Evolutionary conservation across 371 early-diverging fungal species (phyloP).

Genomic region (Chytridium lagenaria): DNA sequence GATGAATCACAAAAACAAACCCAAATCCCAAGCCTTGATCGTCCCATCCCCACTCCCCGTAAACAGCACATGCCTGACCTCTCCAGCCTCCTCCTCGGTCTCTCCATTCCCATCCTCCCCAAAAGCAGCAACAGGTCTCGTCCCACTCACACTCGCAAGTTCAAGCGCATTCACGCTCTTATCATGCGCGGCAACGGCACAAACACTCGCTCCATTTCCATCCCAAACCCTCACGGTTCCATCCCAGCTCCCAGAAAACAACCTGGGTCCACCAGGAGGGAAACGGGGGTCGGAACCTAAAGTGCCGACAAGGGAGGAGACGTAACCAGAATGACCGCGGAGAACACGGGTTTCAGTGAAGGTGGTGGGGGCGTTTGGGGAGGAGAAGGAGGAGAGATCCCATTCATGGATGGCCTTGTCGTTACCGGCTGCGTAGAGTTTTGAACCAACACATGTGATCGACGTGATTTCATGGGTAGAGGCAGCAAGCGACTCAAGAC

Average conservation of each 20-base stretch:
- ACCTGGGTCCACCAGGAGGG: constrained; percentile 25
- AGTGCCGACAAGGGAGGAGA: constrained; percentile 30
- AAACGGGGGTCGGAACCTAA: constrained; percentile 7
- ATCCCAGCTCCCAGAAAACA: constrained; percentile 42
- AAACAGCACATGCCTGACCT: constrained; percentile 15
- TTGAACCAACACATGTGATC: constrained; percentile 14
- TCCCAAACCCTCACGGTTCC: constrained; percentile 44
- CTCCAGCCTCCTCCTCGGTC: neutral
- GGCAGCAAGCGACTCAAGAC: constrained; percentile 52
- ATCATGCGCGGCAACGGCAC: constrained; percentile 19
- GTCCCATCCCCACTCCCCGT: constrained; percentile 37
- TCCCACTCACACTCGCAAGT: neutral
- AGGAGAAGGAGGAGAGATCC: constrained; percentile 15
- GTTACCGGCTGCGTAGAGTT: constrained; percentile 40
- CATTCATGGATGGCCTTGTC: constrained; percentile 35
- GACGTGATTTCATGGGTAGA: constrained; percentile 38
- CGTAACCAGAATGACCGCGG: constrained; percentile 38
- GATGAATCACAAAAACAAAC: constrained; percentile 23
- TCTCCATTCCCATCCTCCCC: neutral
- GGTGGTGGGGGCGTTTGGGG: too few relatives aligned
- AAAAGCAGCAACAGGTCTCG: too few relatives aligned
- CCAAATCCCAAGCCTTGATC: constrained; percentile 42
- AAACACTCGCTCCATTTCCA: constrained; percentile 26
- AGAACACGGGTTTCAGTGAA: constrained; percentile 23
- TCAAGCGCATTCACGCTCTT: constrained; percentile 32